phyloP scores from a whole-genome alignment of 306 rosid species.

The Alnus glutinosa region DNA sequence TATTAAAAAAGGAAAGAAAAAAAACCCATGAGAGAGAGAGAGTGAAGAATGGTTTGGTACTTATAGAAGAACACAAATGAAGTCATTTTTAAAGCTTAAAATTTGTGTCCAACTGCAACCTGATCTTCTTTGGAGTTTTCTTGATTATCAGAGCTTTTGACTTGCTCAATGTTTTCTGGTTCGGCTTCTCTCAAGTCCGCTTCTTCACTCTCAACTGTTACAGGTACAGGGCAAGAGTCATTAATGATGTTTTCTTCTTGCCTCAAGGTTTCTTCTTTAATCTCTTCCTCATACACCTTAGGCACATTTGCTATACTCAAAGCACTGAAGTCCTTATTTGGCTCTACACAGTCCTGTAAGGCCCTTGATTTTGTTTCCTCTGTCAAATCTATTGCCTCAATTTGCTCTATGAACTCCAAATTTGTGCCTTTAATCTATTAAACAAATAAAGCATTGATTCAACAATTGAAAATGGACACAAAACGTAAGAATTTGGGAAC shows the following conservation, averaged over 20 bases:
- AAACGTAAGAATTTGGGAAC: conserved; percentile 1
- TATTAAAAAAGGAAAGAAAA: not conserved
- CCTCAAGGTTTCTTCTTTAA: conserved; percentile 2
- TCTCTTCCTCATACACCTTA: conserved; percentile 7
- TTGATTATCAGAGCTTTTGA: not conserved
- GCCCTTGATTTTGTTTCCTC: conserved; percentile 16
- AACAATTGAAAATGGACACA: not conserved
- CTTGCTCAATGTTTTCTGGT: conserved; percentile 22
- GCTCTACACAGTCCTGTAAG: conserved; percentile 19
- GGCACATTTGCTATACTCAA: conserved; percentile 11
- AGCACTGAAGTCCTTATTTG: conserved; percentile 10
- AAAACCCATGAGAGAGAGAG: too few species aligned
- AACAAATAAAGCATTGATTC: not conserved
- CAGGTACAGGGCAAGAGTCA: conserved; percentile 1
- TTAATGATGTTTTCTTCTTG: conserved; percentile 5
- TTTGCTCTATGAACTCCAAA: conserved; percentile 26
- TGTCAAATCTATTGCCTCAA: conserved; percentile 11
- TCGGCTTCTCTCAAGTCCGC: conserved; percentile 22
- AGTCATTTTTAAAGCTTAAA: too few species aligned
- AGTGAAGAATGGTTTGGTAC: not conserved
- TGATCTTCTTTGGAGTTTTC: too few species aligned
- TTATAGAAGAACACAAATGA: too few species aligned
- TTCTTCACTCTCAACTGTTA: conserved; percentile 22
- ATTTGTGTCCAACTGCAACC: too few species aligned
- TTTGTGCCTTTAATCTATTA: conserved; percentile 25